phyloP scores from a whole-genome alignment of 257 asterid species.

The Capsicum rhomboideum region DNA sequence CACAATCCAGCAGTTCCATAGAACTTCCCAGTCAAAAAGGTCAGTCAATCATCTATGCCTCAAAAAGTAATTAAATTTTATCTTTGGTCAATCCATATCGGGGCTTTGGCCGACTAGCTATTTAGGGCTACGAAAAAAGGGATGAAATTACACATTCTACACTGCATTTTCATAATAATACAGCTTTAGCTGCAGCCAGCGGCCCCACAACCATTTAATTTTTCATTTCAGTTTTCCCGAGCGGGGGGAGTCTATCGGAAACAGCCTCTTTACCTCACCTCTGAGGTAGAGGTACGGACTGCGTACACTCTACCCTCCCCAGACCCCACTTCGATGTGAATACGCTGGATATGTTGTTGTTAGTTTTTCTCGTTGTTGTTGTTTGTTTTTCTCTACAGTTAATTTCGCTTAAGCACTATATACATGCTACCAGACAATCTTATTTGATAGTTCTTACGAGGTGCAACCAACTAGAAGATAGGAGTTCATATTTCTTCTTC shows the following conservation, averaged over 20 bases:
- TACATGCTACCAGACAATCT: background rate
- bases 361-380: too few species aligned
- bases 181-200: background rate
- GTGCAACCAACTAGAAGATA: background rate
- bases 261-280: too few species aligned
- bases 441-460: background rate
- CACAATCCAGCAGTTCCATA: background rate
- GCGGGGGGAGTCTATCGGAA: too few species aligned
- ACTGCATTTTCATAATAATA: background rate
- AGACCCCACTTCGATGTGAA: too few species aligned
- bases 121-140: background rate
- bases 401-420: background rate
- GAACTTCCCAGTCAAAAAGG: background rate
- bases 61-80: background rate
- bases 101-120: background rate
- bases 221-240: background rate
- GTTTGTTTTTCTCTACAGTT: too few species aligned
- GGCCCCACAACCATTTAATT: background rate
- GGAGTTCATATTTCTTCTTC: background rate
- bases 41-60: background rate
- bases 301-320: too few species aligned
- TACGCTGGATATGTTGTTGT: too few species aligned
- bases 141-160: background rate
- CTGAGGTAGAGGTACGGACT: too few species aligned
- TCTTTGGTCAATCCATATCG: background rate